These are phyloP conservation scores for Juglanconis oblonga DNA, from an alignment of 2,329 filamentous ascomycete genomes.

Conservation along the genomic window DNA sequence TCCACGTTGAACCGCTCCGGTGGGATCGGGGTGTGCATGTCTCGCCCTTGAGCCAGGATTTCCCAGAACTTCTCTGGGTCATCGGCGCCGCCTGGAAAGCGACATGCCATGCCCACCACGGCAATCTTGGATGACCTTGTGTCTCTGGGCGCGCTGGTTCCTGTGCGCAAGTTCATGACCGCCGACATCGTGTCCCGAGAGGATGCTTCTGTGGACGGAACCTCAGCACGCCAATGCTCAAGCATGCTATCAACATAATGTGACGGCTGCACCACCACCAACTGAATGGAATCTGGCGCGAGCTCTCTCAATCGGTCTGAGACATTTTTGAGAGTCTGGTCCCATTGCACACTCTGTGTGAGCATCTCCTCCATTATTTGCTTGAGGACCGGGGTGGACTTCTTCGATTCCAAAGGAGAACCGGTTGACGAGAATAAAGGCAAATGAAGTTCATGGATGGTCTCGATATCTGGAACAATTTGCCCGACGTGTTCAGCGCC, in stretches of 20 bases:
- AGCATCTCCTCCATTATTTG: conserved; percentile 3
- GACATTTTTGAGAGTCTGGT: neutral
- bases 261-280: neutral
- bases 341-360: neutral
- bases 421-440: neutral
- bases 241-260: neutral
- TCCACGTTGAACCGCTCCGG: conserved; percentile 69
- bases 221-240: neutral
- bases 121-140: too few relatives aligned
- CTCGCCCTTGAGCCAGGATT: conserved; percentile 57
- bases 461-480: neutral
- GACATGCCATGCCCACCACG: conserved; percentile 27
- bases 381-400: neutral
- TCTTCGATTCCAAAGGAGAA: neutral
- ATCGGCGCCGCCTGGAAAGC: conserved; percentile 27
- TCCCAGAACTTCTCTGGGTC: conserved; percentile 29
- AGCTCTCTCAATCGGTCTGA: neutral
- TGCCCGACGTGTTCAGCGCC: neutral
- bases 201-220: neutral
- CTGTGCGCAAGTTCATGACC: neutral
- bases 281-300: neutral
- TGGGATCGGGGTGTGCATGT: conserved; percentile 67
- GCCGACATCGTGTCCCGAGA: neutral
- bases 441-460: neutral
- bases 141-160: too few relatives aligned